Base-by-base conservation (phyloP, 208 protist genomes). In the Naegleria fowleri region DNA sequence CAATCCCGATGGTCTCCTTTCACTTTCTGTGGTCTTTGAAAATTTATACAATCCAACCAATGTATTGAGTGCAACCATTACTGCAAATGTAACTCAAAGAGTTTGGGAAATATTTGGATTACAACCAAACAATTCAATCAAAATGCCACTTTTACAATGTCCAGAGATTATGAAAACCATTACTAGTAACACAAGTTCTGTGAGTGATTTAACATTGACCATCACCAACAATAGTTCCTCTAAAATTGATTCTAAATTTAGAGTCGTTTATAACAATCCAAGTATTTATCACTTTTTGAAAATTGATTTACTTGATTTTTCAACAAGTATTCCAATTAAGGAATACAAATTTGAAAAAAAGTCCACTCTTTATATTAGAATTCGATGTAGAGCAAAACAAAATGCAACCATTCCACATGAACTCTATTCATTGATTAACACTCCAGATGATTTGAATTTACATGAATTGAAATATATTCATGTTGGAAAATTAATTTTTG, bases 231-330 rank as follows among this genome's bases (percentile, higher is more conserved):
- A 33, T 84, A 41, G 76, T 84, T 39, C 38, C 39, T 41, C 15
- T 84, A 84, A 84, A 84, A 67, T 67, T 67, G 55, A 67, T 67
- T 67, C 39, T 25, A 41, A 51, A 51, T 87, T 87, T 38, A 51
- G 43, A 51, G 19, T 87, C 11, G 38, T 41, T 4, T 52, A 29
- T 5, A 39, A 87, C 6, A 87, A 67, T 67, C 55, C 40, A 51
- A 87, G 33, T 25, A 51, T 87, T 87, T 51, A 19, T 87, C 22
- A 25, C 15, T 87, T 87, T 38, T 87, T 87, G 38, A 87, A 87
- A 51, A 33, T 87, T 36, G 83, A 87, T 40, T 29, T 51, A 40
- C 43, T 87, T 15, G 33, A 87, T 51, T 51, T 51, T 52, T 22
- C 40, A 33, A 87, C 83, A 25, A 87, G 83, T n/a, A 36, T 51